These are phyloP conservation scores for Pichia cephalocereana DNA, from an alignment of 805 yeast genomes.

Conservation along the genomic window DNA sequence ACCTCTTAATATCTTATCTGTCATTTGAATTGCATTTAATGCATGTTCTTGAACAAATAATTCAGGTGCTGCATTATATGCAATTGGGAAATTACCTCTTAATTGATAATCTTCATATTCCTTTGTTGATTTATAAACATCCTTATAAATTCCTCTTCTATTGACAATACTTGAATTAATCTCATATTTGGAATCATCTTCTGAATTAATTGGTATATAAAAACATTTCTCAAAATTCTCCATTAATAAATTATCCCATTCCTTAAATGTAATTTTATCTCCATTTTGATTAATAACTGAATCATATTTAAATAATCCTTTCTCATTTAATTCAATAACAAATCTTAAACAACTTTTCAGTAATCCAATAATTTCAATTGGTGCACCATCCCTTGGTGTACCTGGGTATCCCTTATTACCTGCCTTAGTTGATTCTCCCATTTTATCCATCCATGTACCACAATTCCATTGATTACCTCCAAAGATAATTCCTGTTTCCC, in stretches of 20 bases:
- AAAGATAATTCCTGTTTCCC: slow-evolving; percentile 78
- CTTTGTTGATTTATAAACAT: slow-evolving; percentile 70
- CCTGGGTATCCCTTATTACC: slow-evolving; percentile 91
- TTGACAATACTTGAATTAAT: slow-evolving; percentile 61
- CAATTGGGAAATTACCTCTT: slow-evolving; percentile 87
- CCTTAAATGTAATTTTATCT: slow-evolving; percentile 39
- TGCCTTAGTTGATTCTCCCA: slow-evolving; percentile 90
- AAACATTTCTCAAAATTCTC: slow-evolving; percentile 71
- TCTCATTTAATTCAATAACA: slow-evolving; percentile 48
- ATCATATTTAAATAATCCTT: slow-evolving; percentile 48
- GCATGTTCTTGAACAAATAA: slow-evolving; percentile 61
- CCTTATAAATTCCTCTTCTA: slow-evolving; percentile 92
- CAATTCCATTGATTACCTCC: slow-evolving; percentile 93
- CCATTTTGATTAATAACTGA: slow-evolving; percentile 56
- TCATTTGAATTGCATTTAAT: slow-evolving; percentile 51
- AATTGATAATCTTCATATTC: slow-evolving; percentile 90
- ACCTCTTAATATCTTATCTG: slow-evolving; percentile 71
- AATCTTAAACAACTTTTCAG: slow-evolving; percentile 78
- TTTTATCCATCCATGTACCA: slow-evolving; percentile 99
- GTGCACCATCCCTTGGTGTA: slow-evolving; percentile 97
- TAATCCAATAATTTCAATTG: slow-evolving; percentile 83
- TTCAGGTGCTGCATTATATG: slow-evolving; percentile 93
- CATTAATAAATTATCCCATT: slow-evolving; percentile 68
- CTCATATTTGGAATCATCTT: slow-evolving; percentile 51
- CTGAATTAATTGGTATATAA: slow-evolving; percentile 60